phyloP scores from a whole-genome alignment of 306 rosid genomes.

The Vicia villosa region DNA sequence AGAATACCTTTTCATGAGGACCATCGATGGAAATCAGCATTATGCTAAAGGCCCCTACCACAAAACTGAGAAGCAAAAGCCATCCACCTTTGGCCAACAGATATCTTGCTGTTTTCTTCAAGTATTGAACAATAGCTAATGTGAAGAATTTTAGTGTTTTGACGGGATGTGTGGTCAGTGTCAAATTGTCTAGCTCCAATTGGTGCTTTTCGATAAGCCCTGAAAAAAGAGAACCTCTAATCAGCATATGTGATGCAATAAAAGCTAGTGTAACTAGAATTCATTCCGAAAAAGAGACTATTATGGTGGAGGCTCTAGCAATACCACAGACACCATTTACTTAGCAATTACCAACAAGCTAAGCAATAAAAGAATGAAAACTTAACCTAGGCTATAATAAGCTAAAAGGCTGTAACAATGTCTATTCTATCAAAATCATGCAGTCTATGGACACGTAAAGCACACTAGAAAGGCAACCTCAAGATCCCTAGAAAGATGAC shows the following conservation, averaged over 20 bases:
- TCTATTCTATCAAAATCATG: neutral
- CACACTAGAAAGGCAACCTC: neutral
- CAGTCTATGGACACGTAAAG: neutral
- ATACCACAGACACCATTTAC: no score
- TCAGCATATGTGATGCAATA: slow-evolving; percentile 27
- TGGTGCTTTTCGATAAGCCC: slow-evolving; percentile 53
- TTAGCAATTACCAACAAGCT: neutral
- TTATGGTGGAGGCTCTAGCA: no score
- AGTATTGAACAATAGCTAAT: slow-evolving; percentile 61
- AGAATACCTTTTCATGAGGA: slow-evolving; percentile 71
- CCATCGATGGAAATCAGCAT: slow-evolving; percentile 68
- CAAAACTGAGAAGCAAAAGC: slow-evolving; percentile 65
- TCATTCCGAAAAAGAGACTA: no score
- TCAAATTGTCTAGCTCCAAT: slow-evolving; percentile 73
- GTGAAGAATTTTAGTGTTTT: slow-evolving; percentile 71
- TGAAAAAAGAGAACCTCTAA: slow-evolving; percentile 45
- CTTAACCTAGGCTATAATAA: neutral
- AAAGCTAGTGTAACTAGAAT: no score
- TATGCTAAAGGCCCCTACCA: slow-evolving; percentile 51
- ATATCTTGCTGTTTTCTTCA: slow-evolving; percentile 50
- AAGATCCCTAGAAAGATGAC: no score
- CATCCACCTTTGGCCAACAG: slow-evolving; percentile 80
- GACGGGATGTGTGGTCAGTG: slow-evolving; percentile 67
- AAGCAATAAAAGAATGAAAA: neutral
- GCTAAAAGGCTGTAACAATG: no score